A percentile compares a stretch with the other conserved stretches of the same genome.
These are phyloP conservation scores for Cyberlindnera maritima DNA, from an alignment of 805 yeast genomes.

Conservation along the genomic window DNA sequence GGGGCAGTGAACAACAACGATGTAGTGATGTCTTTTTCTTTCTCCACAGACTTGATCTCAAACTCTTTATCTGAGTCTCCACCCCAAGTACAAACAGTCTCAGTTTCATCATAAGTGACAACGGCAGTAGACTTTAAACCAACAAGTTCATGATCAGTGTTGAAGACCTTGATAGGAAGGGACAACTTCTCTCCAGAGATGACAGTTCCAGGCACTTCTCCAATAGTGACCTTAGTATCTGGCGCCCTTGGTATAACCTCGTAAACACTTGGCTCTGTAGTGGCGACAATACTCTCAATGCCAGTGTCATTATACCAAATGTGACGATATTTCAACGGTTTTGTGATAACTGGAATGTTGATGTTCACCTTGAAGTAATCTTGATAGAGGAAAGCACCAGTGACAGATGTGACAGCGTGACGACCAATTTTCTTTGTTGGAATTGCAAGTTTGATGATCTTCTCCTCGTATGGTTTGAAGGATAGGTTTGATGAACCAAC, in stretches of 20 bases:
- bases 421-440: slow-evolving; percentile 22
- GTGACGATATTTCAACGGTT: slow-evolving; percentile 14
- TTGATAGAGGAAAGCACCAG: slow-evolving; percentile 11
- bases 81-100: slow-evolving; percentile 4
- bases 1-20: slow-evolving; percentile 13
- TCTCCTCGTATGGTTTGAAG: slow-evolving; percentile 15
- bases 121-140: slow-evolving; percentile 28
- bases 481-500: slow-evolving; percentile 13
- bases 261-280: slow-evolving; percentile 19
- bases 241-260: slow-evolving; percentile 41
- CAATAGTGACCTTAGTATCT: slow-evolving; percentile 27
- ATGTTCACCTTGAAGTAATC: slow-evolving; percentile 22
- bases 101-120: slow-evolving; percentile 8
- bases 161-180: slow-evolving; percentile 25
- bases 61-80: not conserved
- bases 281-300: slow-evolving; percentile 13
- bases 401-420: slow-evolving; percentile 15
- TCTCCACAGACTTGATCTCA: slow-evolving; percentile 10
- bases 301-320: slow-evolving; percentile 15
- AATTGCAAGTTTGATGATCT: slow-evolving; percentile 17
- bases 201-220: slow-evolving; percentile 24
- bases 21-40: slow-evolving; percentile 1
- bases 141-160: slow-evolving; percentile 32
- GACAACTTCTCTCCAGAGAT: slow-evolving; percentile 33
- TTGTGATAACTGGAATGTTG: slow-evolving; percentile 16